These are phyloP conservation scores for Nannochloris sp. DNA, from an alignment of 139 green algal genomes.

Conservation along the genomic window DNA sequence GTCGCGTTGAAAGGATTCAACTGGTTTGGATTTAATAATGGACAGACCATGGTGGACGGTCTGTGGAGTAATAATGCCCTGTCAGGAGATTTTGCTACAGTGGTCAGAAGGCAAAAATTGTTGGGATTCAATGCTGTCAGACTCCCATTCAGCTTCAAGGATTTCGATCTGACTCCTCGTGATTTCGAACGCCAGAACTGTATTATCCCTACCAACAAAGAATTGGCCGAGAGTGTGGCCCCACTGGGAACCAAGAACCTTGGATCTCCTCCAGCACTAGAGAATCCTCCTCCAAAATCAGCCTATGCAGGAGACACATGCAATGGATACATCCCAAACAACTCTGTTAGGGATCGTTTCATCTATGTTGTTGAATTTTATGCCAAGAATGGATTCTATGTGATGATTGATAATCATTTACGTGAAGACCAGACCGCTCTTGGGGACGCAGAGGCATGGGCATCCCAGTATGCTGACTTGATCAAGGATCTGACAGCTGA, in stretches of 20 bases:
- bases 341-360: constrained; percentile 18
- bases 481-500: not conserved
- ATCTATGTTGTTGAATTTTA: constrained; percentile 43
- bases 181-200: not conserved
- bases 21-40: constrained; percentile 17
- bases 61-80: constrained; percentile 12
- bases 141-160: constrained; percentile 40
- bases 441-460: not conserved
- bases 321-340: not conserved
- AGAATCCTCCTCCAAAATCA: not conserved
- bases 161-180: not conserved
- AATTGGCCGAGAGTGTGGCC: not conserved
- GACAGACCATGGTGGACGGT: constrained; percentile 4
- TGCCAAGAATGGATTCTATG: constrained; percentile 43
- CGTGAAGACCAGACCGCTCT: constrained; percentile 4
- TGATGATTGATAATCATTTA: constrained; percentile 41
- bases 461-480: constrained; percentile 7
- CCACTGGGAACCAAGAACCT: not conserved
- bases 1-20: too few relatives aligned
- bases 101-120: constrained; percentile 43
- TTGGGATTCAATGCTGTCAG: constrained; percentile 51
- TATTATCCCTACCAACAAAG: not conserved
- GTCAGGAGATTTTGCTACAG: constrained; percentile 30
- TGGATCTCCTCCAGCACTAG: not conserved
- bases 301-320: not conserved